Evolutionary conservation across 805 yeast genomes (phyloP).

Genomic region (Zygosaccharomyces kombuchaensis): DNA sequence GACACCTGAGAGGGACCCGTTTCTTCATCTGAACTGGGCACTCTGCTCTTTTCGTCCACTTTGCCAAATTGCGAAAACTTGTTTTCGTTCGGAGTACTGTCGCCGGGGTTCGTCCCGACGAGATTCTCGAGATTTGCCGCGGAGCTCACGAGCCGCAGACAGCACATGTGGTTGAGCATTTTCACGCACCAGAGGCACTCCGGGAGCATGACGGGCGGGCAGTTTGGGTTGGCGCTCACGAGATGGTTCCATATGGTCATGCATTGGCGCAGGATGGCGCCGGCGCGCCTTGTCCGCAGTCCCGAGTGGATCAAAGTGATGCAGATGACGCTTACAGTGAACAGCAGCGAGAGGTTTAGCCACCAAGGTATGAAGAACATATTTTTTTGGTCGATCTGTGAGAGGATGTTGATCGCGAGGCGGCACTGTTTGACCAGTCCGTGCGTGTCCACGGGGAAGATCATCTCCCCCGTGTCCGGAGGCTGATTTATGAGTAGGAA

Average conservation of each 20-base stretch:
- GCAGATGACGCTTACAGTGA: slow-evolving; percentile 42
- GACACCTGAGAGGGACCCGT: background rate
- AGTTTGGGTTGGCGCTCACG: slow-evolving; percentile 30
- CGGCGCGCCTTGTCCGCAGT: slow-evolving; percentile 14
- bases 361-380: slow-evolving; percentile 49
- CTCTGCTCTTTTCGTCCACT: slow-evolving; percentile 27
- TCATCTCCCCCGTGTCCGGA: slow-evolving; percentile 4
- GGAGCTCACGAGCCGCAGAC: slow-evolving; percentile 44
- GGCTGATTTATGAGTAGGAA: slow-evolving; percentile 20
- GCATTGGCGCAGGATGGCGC: slow-evolving; percentile 13
- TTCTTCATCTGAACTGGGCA: slow-evolving; percentile 1
- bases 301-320: slow-evolving; percentile 45
- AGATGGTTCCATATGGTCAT: slow-evolving; percentile 25
- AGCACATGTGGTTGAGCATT: slow-evolving; percentile 48
- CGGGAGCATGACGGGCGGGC: slow-evolving; percentile 45
- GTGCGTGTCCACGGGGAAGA: slow-evolving; percentile 14
- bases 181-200: slow-evolving; percentile 63
- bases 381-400: slow-evolving; percentile 31
- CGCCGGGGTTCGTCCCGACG: slow-evolving; percentile 52
- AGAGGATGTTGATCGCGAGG: slow-evolving; percentile 29
- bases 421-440: slow-evolving; percentile 11
- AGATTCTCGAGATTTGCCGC: slow-evolving; percentile 33
- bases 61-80: slow-evolving; percentile 46
- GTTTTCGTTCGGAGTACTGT: slow-evolving; percentile 46
- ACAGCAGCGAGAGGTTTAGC: slow-evolving; percentile 41